These are phyloP conservation scores for Hypholoma fasciculare DNA, from an alignment of 768 basidiomycete species.

Conservation along the genomic window DNA sequence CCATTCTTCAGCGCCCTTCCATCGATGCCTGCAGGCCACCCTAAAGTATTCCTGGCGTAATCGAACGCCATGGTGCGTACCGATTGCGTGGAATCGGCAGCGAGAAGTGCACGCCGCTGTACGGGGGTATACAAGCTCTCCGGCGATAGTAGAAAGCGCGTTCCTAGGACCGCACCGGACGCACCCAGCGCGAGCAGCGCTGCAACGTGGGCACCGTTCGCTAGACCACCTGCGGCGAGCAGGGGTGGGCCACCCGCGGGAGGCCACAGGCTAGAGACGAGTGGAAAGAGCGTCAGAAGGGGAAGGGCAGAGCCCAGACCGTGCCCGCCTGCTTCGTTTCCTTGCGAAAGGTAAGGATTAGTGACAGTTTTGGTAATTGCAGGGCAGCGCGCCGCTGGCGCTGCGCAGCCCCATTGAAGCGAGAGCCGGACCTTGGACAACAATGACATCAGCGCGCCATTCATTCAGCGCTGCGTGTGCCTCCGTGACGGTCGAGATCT, in stretches of 20 bases:
- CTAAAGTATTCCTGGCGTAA: constrained; percentile 49
- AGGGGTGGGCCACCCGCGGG: constrained; percentile 36
- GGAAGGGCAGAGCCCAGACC: constrained; percentile 58
- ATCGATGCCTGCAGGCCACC: constrained; percentile 63
- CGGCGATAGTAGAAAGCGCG: constrained; percentile 69
- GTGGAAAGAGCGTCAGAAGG: constrained; percentile 58
- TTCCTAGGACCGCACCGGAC: constrained; percentile 69
- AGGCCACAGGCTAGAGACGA: constrained; percentile 45
- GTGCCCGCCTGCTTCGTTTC: constrained; percentile 82
- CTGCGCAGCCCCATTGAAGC: not conserved
- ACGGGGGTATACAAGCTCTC: constrained; percentile 59
- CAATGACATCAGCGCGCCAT: constrained; percentile 74
- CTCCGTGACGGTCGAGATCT: constrained; percentile 60
- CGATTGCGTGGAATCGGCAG: constrained; percentile 44
- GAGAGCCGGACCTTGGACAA: constrained; percentile 66
- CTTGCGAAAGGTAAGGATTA: constrained; percentile 33
- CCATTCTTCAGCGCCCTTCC: constrained; percentile 60
- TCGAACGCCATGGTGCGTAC: constrained; percentile 68
- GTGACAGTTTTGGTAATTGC: not conserved
- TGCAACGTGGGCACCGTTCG: constrained; percentile 64
- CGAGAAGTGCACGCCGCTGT: constrained; percentile 54
- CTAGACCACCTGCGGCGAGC: constrained; percentile 76
- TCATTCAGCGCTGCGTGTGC: constrained; percentile 58
- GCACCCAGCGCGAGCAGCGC: constrained; percentile 67
- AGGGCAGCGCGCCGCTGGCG: not conserved